phyloP scores from a whole-genome alignment of 768 basidiomycete genomes.

The Mycena crocata region DNA sequence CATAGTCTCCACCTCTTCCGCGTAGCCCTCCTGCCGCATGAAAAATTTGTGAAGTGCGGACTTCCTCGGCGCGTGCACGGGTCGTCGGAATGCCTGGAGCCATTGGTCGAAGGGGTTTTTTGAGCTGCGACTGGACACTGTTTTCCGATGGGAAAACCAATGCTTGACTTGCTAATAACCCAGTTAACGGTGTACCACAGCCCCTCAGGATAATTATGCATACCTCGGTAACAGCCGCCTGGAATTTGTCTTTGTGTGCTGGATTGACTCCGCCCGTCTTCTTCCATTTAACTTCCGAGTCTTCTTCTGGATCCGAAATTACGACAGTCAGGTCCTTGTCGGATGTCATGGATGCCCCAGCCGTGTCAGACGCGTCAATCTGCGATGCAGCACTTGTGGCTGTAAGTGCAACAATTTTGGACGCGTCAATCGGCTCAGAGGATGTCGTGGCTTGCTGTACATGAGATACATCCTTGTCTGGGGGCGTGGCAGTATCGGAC shows the following conservation, averaged over 20 bases:
- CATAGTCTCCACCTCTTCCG: background rate
- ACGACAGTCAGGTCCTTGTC: background rate
- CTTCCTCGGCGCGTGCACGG: background rate
- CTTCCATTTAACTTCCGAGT: background rate
- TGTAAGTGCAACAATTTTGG: too few relatives aligned
- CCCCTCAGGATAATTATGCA: background rate
- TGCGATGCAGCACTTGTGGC: too few relatives aligned
- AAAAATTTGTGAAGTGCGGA: background rate
- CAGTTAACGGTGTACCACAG: background rate
- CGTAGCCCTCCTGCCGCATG: background rate
- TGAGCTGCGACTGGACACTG: background rate
- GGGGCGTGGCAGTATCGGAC: too few relatives aligned
- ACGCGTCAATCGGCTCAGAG: too few relatives aligned
- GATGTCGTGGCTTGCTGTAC: too few relatives aligned
- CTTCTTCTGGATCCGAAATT: background rate
- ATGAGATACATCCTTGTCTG: too few relatives aligned
- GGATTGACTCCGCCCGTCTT: background rate
- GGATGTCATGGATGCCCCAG: too few relatives aligned
- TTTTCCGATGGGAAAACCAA: constrained; percentile 10
- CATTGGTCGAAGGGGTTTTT: background rate
- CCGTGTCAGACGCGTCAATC: too few relatives aligned
- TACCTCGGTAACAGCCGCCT: background rate
- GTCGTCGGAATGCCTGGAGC: background rate
- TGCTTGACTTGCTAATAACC: background rate
- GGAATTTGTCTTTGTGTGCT: background rate